These are phyloP conservation scores for Fusarium clavum DNA, from an alignment of 2,329 filamentous ascomycete species.

Conservation along the genomic window DNA sequence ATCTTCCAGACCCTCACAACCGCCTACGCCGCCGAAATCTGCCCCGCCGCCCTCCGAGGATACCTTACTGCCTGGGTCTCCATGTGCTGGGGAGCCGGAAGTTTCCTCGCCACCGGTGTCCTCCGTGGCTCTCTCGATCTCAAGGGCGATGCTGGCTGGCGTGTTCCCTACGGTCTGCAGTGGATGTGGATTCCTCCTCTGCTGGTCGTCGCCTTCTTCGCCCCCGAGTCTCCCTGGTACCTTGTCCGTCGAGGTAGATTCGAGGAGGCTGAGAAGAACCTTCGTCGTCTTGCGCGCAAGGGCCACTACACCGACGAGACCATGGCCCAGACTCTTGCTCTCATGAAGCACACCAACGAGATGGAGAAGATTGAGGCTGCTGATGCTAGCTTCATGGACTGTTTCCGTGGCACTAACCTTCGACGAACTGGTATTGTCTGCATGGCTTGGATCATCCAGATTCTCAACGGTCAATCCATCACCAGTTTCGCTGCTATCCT, in stretches of 20 bases:
- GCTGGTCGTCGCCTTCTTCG: constrained; percentile 55
- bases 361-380: constrained; percentile 55
- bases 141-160: constrained; percentile 57
- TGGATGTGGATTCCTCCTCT: constrained; percentile 61
- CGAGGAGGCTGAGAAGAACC: constrained; percentile 53
- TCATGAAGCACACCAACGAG: constrained; percentile 58
- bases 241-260: constrained; percentile 56
- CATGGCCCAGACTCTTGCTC: constrained; percentile 53
- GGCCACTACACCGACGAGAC: constrained; percentile 53
- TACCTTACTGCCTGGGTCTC: constrained; percentile 62
- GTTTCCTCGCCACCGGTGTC: constrained; percentile 58
- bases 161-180: constrained; percentile 61
- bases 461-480: constrained; percentile 59
- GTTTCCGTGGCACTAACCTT: constrained; percentile 59
- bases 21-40: constrained; percentile 62
- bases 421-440: constrained; percentile 54
- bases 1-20: constrained; percentile 60
- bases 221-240: constrained; percentile 63
- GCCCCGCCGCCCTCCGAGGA: constrained; percentile 56
- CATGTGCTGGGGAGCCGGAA: constrained; percentile 62
- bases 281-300: constrained; percentile 54
- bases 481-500: constrained; percentile 65
- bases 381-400: constrained; percentile 61
- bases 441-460: constrained; percentile 51
- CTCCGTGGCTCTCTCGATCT: constrained; percentile 54